phyloP scores from a whole-genome alignment of 371 early-diverging fungal species.

The Mortierella sp. region DNA sequence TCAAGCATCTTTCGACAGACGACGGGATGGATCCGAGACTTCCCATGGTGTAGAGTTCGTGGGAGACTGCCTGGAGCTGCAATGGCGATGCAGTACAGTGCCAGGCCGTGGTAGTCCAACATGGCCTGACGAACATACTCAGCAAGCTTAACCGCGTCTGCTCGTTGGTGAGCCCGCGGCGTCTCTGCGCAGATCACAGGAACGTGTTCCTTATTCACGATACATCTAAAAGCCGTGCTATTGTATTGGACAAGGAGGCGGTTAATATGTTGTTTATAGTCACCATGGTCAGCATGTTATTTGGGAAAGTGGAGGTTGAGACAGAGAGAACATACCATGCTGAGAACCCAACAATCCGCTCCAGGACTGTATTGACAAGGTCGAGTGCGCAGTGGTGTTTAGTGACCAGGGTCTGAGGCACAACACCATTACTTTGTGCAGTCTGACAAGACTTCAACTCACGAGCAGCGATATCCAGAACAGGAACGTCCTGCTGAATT shows the following conservation, averaged over 20 bases:
- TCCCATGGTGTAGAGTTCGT: conserved; percentile 77
- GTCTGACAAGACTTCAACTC: background rate
- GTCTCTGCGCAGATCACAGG: conserved; percentile 82
- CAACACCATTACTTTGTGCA: background rate
- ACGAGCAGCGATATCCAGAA: conserved; percentile 52
- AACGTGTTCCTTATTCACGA: conserved; percentile 75
- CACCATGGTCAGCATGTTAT: background rate
- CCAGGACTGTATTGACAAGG: conserved; percentile 66
- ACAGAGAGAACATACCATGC: conserved; percentile 63
- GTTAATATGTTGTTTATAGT: background rate
- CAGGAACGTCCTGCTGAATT: conserved; percentile 69
- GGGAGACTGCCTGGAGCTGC: conserved; percentile 73
- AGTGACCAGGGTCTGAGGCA: conserved; percentile 35
- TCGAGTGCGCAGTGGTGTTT: conserved; percentile 68
- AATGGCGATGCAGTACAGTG: conserved; percentile 70
- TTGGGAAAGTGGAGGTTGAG: background rate
- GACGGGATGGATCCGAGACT: conserved; percentile 73
- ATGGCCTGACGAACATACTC: conserved; percentile 66
- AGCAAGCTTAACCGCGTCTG: conserved; percentile 65
- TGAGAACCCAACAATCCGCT: conserved; percentile 67
- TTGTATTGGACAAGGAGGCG: background rate
- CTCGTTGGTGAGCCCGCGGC: conserved; percentile 49
- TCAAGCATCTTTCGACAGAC: conserved; percentile 76
- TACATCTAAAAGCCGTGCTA: conserved; percentile 74
- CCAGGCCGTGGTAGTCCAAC: conserved; percentile 68